Conservation (phyloP, 1,284 basidiomycete genomes). For the Malassezia sp. region DNA sequence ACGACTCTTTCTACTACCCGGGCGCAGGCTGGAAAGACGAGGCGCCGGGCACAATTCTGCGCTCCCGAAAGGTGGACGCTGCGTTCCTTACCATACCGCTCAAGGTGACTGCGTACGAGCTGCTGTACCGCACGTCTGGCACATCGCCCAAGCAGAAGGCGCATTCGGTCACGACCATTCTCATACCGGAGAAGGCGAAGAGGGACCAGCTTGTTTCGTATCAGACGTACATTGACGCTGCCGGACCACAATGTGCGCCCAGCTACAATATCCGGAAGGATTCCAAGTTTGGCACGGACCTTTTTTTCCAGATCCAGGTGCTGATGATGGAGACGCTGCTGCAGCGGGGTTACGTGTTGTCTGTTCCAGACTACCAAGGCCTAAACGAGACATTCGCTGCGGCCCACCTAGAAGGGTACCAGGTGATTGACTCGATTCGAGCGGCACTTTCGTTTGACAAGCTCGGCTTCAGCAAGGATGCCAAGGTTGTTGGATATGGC, state of each 20-base stretch:
- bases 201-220: slow-evolving; percentile 22
- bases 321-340: not conserved
- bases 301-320: slow-evolving; percentile 17
- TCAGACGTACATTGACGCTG: slow-evolving; percentile 20
- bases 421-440: slow-evolving; percentile 23
- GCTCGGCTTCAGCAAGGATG: slow-evolving; percentile 9
- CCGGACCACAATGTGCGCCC: slow-evolving; percentile 20
- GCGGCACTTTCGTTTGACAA: slow-evolving; percentile 13
- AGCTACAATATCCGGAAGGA: slow-evolving; percentile 20
- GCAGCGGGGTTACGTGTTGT: slow-evolving; percentile 27
- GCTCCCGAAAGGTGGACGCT: slow-evolving; percentile 19
- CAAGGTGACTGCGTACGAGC: slow-evolving; percentile 16
- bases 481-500: slow-evolving; percentile 18
- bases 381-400: slow-evolving; percentile 21
- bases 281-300: slow-evolving; percentile 10
- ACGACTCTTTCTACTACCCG: slow-evolving; percentile 31
- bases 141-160: not conserved
- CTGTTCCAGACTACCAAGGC: slow-evolving; percentile 30
- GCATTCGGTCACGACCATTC: slow-evolving; percentile 20
- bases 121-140: slow-evolving; percentile 19
- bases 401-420: slow-evolving; percentile 24
- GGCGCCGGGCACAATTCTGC: slow-evolving; percentile 23
- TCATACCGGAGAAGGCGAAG: slow-evolving; percentile 18
- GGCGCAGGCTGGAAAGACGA: slow-evolving; percentile 16
- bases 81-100: not conserved